phyloP scores from a whole-genome alignment of 129 eudicot species.

The Mikania micrantha region DNA sequence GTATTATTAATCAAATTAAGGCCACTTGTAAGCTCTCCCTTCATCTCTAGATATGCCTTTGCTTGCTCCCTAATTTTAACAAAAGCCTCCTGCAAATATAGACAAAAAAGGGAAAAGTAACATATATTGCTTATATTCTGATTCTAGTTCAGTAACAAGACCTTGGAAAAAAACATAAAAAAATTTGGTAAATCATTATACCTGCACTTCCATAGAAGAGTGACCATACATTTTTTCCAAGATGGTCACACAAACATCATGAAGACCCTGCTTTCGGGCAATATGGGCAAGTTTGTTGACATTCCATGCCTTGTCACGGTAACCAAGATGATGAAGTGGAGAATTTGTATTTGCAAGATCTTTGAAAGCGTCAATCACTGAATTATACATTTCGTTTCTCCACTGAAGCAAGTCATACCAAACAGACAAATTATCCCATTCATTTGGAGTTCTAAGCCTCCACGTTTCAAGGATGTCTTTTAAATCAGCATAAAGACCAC shows the following conservation, averaged over 20 bases:
- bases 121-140: background rate
- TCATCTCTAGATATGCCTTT: constrained; percentile 93
- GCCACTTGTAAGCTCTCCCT: constrained; percentile 94
- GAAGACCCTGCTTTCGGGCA: constrained; percentile 84
- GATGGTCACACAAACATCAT: constrained; percentile 87
- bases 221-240: constrained; percentile 98
- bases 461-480: constrained; percentile 99
- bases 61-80: constrained; percentile 97
- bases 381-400: constrained; percentile 88
- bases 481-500: constrained; percentile 81
- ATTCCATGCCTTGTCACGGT: constrained; percentile 99
- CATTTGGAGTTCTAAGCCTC: constrained; percentile 96
- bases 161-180: background rate
- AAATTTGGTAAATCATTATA: constrained; percentile 10
- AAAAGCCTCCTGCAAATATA: constrained; percentile 80
- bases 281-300: constrained; percentile 96
- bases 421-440: constrained; percentile 94
- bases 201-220: constrained; percentile 99
- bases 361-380: constrained; percentile 22
- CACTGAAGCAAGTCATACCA: constrained; percentile 98
- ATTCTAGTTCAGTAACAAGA: constrained; percentile 6
- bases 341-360: constrained; percentile 48
- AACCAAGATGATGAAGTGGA: constrained; percentile 95
- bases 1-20: constrained; percentile 88
- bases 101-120: background rate